Conservation (phyloP, 2,329 filamentous ascomycete species). For the Pseudogymnoascus sp. region DNA sequence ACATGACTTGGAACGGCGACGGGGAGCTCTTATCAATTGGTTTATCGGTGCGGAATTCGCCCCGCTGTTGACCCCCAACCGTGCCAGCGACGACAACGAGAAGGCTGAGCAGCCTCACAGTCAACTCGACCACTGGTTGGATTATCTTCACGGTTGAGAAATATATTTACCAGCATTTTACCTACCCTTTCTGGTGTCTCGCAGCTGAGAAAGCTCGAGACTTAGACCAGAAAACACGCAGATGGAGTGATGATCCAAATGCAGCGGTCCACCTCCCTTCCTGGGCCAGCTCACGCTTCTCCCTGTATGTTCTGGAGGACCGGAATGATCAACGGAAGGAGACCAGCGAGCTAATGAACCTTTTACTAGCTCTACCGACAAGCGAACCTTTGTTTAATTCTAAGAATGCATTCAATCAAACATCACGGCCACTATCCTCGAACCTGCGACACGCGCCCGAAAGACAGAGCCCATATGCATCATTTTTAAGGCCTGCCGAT, state of each 20-base stretch:
- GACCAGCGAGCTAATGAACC: neutral
- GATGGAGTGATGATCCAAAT: conserved; percentile 31
- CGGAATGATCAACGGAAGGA: neutral
- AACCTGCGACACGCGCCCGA: conserved; percentile 1
- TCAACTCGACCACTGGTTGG: conserved; percentile 4
- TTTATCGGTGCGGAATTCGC: conserved; percentile 10
- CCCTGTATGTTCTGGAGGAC: conserved; percentile 25
- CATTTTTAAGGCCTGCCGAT: conserved; percentile 5
- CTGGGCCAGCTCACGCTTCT: conserved; percentile 28
- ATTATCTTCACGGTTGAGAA: neutral
- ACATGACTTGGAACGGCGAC: conserved; percentile 6
- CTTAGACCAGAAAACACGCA: conserved; percentile 14
- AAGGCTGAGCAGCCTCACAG: conserved; percentile 7
- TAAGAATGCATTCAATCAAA: conserved; percentile 1
- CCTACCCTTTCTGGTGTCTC: conserved; percentile 11
- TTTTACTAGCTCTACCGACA: neutral
- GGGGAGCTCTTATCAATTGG: conserved; percentile 10
- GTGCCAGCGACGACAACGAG: conserved; percentile 6
- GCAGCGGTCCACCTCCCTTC: conserved; percentile 30
- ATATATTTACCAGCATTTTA: neutral
- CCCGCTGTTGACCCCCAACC: conserved; percentile 10
- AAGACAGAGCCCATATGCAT: neutral
- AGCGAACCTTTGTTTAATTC: conserved; percentile 1
- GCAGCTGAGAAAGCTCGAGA: conserved; percentile 15
- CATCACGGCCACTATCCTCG: neutral